phyloP scores from a whole-genome alignment of 164 flowering plant genomes.

The Nymphaea colorata region DNA sequence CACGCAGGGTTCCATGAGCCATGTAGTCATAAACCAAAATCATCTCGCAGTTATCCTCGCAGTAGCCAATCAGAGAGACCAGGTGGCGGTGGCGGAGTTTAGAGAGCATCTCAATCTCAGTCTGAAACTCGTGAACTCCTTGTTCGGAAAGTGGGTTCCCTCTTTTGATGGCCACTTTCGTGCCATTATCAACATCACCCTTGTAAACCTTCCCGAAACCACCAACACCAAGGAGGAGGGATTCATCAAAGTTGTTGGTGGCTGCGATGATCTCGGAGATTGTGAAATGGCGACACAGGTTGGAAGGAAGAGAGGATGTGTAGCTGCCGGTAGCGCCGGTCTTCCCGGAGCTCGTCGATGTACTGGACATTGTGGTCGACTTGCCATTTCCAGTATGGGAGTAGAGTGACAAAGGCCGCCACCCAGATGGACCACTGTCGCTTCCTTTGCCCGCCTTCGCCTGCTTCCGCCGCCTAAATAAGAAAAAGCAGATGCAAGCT shows the following conservation, averaged over 20 bases:
- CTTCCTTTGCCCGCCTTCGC: background rate
- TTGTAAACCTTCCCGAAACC: slow-evolving; percentile 44
- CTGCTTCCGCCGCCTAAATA: background rate
- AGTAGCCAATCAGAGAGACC: slow-evolving; percentile 44
- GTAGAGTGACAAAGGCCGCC: background rate
- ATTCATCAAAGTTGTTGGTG: slow-evolving; percentile 29
- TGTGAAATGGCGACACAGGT: slow-evolving; percentile 39
- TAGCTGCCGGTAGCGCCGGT: slow-evolving; percentile 21
- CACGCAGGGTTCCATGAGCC: slow-evolving; percentile 36
- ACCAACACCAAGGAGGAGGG: slow-evolving; percentile 29
- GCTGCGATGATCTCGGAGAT: slow-evolving; percentile 33
- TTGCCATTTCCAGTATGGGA: slow-evolving; percentile 12
- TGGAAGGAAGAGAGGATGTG: slow-evolving; percentile 22
- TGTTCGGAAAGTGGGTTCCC: slow-evolving; percentile 30
- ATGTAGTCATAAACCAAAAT: slow-evolving; percentile 41
- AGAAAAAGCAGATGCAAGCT: background rate
- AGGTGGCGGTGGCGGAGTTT: slow-evolving; percentile 36
- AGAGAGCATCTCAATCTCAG: slow-evolving; percentile 49
- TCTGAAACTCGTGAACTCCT: slow-evolving; percentile 36
- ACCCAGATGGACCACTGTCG: background rate
- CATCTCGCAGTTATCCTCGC: slow-evolving; percentile 36
- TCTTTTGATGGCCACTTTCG: slow-evolving; percentile 41
- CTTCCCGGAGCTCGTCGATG: slow-evolving; percentile 4
- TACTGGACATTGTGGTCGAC: slow-evolving; percentile 7
- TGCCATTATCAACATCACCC: slow-evolving; percentile 27